These are phyloP conservation scores for Gentiana macrophylla DNA, from an alignment of 257 asterid species.

Conservation along the genomic window DNA sequence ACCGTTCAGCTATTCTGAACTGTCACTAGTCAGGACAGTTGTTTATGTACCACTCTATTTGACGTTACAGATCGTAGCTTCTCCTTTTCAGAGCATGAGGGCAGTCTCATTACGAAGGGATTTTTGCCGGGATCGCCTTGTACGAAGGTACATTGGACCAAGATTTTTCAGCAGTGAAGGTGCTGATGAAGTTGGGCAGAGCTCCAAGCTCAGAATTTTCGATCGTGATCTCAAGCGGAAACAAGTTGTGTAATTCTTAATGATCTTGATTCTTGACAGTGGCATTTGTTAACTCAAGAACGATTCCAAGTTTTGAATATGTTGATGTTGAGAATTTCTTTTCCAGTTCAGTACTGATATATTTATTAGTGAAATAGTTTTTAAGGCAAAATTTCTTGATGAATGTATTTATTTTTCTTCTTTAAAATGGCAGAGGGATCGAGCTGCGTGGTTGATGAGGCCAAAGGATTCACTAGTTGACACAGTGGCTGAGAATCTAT, in stretches of 20 bases:
- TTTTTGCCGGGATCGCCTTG: conserved; percentile 27
- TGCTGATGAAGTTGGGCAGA: conserved; percentile 25
- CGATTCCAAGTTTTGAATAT: conserved; percentile 2
- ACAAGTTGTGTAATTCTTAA: conserved; percentile 35
- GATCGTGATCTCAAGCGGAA: conserved; percentile 88
- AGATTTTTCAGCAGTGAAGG: conserved; percentile 32
- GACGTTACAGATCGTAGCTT: background rate
- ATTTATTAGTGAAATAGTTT: background rate
- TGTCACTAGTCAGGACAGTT: too few relatives aligned
- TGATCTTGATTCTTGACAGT: background rate
- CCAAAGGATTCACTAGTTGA: conserved; percentile 62
- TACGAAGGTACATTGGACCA: conserved; percentile 13
- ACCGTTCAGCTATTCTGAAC: too few relatives aligned
- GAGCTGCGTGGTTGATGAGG: conserved; percentile 93
- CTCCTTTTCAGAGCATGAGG: conserved; percentile 2
- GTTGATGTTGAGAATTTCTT: background rate
- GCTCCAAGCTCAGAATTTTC: conserved; percentile 56
- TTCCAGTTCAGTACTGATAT: background rate
- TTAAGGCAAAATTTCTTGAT: background rate
- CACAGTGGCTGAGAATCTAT: conserved; percentile 76
- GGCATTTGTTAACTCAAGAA: background rate
- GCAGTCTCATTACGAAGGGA: background rate
- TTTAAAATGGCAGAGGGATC: conserved; percentile 50
- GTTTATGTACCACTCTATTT: background rate
- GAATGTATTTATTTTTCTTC: background rate